Base-by-base conservation (phyloP, 768 basidiomycete species). In the Strobilomyces echinocephalus region DNA sequence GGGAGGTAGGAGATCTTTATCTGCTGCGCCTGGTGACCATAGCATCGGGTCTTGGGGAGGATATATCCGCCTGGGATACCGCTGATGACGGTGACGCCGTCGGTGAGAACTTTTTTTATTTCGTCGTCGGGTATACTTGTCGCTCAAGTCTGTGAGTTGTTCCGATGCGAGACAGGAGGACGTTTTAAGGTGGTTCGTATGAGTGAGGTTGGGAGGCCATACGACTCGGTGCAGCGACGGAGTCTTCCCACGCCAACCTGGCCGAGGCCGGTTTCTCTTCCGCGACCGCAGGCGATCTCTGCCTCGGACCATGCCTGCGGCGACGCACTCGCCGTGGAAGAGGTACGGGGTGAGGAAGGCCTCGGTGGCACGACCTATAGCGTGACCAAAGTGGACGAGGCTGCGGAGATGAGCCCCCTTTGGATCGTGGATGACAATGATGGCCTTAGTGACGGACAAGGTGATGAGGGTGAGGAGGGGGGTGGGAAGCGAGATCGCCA, bases 371-470 rank as follows among this genome's bases (percentile, higher is more conserved):
- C 98, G 97, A 0, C 97, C 97, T 63, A 99, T 95, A 40, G 89
- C 92, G 71, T 99, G 97, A 1, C 97, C 97, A 65, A 98, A 98
- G 73, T 99, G 98, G 76, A 99, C 95, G 50, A 99, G 85, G 75
- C 97, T 97, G 58, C 97, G 90, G 39, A 99, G 79, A 20, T 97
- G 91, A 0, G 94, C 94, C 74, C 98, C 97, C 65, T 88, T 90
- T 70, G 95, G 92, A 73, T 99, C 97, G 61, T 91, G 81, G 33
- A 95, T 95, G 57, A 98, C 97, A 62, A 98, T 97, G 71, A 97
- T 88, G 0, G 97, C 84, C 71, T 98, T 99, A 56, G 97, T 95
- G 71, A 94, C 94, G 35, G 94, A 97, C 1, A 89, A 93, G 31
- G 88, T 81, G 65, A 99, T 95, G 65, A 97, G 87, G 26, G 85